Conservation (phyloP, 805 yeast species). For the Zygosaccharomyces rouxii region DNA sequence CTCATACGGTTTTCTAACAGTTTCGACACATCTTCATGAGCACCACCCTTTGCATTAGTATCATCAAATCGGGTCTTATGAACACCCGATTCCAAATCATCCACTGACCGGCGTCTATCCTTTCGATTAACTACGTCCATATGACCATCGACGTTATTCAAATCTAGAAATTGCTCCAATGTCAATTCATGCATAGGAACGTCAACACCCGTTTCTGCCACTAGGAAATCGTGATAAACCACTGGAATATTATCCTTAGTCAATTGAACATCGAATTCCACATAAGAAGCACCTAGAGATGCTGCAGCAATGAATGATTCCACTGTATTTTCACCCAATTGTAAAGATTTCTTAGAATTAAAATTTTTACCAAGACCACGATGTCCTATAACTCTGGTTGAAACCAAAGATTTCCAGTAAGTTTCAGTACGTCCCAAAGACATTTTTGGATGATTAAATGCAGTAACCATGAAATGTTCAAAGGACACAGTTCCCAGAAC, state of each 20-base stretch:
- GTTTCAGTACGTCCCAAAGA: slow-evolving; percentile 44
- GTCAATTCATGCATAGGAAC: slow-evolving; percentile 94
- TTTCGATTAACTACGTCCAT: slow-evolving; percentile 6
- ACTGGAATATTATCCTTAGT: slow-evolving; percentile 91
- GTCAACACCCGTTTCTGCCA: slow-evolving; percentile 93
- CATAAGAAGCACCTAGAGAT: slow-evolving; percentile 91
- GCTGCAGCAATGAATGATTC: slow-evolving; percentile 96
- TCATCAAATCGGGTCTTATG: slow-evolving; percentile 7
- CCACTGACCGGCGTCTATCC: slow-evolving; percentile 30
- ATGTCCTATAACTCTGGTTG: slow-evolving; percentile 92
- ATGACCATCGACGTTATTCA: slow-evolving; percentile 34
- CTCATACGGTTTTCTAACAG: slow-evolving; percentile 56
- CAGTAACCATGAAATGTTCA: slow-evolving; percentile 64
- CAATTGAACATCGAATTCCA: slow-evolving; percentile 93
- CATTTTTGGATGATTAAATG: slow-evolving; percentile 46
- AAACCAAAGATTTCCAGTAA: slow-evolving; percentile 85
- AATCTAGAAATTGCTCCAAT: slow-evolving; percentile 75
- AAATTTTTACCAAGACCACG: slow-evolving; percentile 90
- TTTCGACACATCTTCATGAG: slow-evolving; percentile 11
- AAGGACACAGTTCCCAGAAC: slow-evolving; percentile 74
- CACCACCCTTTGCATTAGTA: slow-evolving; percentile 5
- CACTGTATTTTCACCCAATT: slow-evolving; percentile 91
- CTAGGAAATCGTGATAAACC: slow-evolving; percentile 88
- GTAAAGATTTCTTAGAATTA: slow-evolving; percentile 67
- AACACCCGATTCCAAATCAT: slow-evolving; percentile 23